Evolutionary conservation across 2,329 filamentous ascomycete species (phyloP).

Genomic region (Aspergillus calidoustus): DNA sequence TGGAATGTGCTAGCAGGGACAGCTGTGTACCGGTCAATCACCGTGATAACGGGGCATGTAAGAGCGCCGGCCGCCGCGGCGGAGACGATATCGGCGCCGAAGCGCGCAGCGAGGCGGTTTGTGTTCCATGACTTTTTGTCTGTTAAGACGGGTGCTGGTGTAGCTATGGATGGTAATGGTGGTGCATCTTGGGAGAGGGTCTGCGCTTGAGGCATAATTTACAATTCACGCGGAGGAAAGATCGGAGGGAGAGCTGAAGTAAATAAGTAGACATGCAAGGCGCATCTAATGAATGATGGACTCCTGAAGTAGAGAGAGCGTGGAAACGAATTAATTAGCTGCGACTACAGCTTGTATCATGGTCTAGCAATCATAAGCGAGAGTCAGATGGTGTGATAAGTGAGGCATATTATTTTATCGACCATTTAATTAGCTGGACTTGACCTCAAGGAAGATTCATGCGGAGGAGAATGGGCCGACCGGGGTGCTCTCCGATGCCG

Average conservation of each 20-base stretch:
- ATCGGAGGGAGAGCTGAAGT: neutral
- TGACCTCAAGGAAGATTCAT: neutral
- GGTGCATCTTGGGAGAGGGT: conserved; percentile 30
- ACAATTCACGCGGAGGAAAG: neutral
- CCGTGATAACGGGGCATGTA: conserved; percentile 81
- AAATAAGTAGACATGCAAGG: neutral
- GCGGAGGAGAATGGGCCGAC: conserved; percentile 14
- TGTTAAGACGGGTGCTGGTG: conserved; percentile 23
- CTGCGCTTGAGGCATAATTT: conserved; percentile 35
- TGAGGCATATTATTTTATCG: conserved; percentile 9
- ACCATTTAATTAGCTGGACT: conserved; percentile 11
- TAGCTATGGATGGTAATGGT: conserved; percentile 26
- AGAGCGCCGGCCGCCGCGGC: conserved; percentile 73
- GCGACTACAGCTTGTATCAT: neutral
- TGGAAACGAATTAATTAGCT: conserved; percentile 3
- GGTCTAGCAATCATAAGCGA: neutral
- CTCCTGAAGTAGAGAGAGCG: neutral
- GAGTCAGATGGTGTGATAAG: conserved; percentile 4
- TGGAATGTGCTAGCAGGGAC: too few species aligned
- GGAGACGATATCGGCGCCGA: conserved; percentile 70
- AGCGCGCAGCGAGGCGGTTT: conserved; percentile 67
- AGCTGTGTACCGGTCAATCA: conserved; percentile 74
- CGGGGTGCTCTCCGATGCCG: conserved; percentile 20
- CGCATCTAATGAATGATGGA: neutral
- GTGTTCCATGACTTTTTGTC: conserved; percentile 68